Conservation (phyloP, 768 basidiomycete species). For the Russula foetens region DNA sequence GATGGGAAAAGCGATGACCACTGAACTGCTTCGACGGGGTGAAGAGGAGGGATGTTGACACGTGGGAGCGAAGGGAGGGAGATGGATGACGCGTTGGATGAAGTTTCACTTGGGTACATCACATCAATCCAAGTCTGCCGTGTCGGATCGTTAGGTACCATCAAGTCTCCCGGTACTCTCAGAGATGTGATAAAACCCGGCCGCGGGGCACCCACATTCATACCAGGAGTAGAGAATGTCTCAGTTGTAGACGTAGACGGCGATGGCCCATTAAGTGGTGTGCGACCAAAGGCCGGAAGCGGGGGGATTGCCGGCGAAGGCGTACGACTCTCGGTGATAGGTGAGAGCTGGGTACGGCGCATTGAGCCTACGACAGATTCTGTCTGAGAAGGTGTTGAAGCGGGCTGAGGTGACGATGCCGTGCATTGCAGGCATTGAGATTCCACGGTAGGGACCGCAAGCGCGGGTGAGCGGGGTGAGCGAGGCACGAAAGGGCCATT, state of each 20-base stretch:
- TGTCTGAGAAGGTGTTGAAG: neutral
- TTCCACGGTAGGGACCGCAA: neutral
- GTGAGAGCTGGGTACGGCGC: neutral
- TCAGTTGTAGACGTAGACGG: conserved; percentile 1
- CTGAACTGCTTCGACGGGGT: neutral
- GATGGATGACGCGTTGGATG: neutral
- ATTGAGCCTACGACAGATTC: conserved; percentile 10
- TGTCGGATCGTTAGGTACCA: neutral
- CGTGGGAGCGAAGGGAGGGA: neutral
- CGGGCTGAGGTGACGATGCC: neutral
- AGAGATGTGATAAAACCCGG: neutral
- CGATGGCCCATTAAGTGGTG: neutral
- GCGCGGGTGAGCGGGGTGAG: neutral
- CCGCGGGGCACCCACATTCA: neutral
- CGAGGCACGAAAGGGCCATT: neutral
- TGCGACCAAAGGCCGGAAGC: neutral
- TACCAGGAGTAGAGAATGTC: neutral
- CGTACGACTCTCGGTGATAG: conserved; percentile 7
- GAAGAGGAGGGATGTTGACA: neutral
- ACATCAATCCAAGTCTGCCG: neutral
- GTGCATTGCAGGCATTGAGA: neutral
- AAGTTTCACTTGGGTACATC: neutral
- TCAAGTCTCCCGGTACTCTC: neutral
- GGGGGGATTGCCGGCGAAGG: neutral
- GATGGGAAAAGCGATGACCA: conserved; percentile 13